These are phyloP conservation scores for Daedaleopsis sinensis DNA, from an alignment of 768 basidiomycete genomes.

Conservation along the genomic window DNA sequence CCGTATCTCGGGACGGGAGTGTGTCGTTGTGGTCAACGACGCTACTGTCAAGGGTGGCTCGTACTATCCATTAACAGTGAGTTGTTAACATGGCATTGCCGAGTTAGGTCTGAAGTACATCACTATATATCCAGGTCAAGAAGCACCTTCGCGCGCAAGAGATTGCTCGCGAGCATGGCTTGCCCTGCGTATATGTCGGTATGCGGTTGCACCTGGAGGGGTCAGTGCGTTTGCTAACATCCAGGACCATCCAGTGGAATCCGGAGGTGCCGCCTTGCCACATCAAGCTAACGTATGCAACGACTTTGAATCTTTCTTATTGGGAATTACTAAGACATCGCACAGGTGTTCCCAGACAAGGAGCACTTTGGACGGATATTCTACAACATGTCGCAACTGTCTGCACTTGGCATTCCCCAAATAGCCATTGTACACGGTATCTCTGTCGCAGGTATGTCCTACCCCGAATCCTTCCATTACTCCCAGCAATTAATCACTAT, in stretches of 20 bases:
- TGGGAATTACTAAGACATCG: background rate
- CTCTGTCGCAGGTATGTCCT: conserved; percentile 72
- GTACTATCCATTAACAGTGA: conserved; percentile 84
- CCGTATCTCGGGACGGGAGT: conserved; percentile 78
- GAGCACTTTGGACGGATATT: conserved; percentile 97
- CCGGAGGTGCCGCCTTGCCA: conserved; percentile 90
- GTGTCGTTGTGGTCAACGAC: conserved; percentile 92
- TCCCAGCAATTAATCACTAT: background rate
- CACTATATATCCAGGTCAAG: conserved; percentile 62
- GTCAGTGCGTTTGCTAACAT: background rate
- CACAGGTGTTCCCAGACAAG: conserved; percentile 86
- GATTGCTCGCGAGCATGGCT: conserved; percentile 85
- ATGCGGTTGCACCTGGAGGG: conserved; percentile 27
- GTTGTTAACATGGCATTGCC: conserved; percentile 9
- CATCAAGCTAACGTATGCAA: conserved; percentile 77
- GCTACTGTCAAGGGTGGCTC: conserved; percentile 93
- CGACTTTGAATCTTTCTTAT: background rate
- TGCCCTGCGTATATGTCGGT: conserved; percentile 95
- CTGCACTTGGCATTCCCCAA: conserved; percentile 87
- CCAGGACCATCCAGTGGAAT: conserved; percentile 65
- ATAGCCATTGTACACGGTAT: conserved; percentile 94
- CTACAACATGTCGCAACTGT: conserved; percentile 98
- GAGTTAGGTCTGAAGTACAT: background rate
- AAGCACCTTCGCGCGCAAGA: conserved; percentile 95
- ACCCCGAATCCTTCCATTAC: background rate